Conservation (phyloP, 129 eudicot genomes). For the Escallonia rubra region DNA sequence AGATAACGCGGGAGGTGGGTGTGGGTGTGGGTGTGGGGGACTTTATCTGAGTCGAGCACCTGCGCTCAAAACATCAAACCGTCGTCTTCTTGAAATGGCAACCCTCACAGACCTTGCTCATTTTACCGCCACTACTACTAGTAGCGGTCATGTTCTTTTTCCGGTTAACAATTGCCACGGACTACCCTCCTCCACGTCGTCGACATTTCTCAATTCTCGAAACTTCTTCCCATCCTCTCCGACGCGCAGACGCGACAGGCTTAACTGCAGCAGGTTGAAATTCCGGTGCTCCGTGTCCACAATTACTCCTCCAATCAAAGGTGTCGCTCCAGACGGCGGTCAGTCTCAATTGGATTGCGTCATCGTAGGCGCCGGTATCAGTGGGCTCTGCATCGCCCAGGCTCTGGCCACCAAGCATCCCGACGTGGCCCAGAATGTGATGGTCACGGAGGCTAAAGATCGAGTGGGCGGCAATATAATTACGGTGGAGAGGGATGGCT, state of each 20-base stretch:
- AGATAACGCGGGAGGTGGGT: too few relatives aligned
- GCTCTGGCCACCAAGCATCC: slow-evolving; percentile 59
- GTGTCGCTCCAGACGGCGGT: slow-evolving; percentile 12
- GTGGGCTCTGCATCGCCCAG: slow-evolving; percentile 83
- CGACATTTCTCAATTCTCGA: neutral
- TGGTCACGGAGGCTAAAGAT: slow-evolving; percentile 79
- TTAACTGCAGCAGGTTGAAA: neutral
- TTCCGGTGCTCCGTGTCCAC: slow-evolving; percentile 28
- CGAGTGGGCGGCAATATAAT: slow-evolving; percentile 84
- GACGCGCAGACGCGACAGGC: neutral
- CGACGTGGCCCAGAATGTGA: slow-evolving; percentile 26
- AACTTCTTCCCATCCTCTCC: neutral
- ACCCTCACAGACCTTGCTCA: slow-evolving; percentile 19
- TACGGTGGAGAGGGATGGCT: slow-evolving; percentile 74
- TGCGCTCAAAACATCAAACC: too few relatives aligned
- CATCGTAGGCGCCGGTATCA: slow-evolving; percentile 77
- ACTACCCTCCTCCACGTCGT: neutral
- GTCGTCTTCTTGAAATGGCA: slow-evolving; percentile 10
- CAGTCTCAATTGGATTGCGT: slow-evolving; percentile 57
- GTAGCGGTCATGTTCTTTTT: slow-evolving; percentile 13
- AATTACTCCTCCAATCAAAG: slow-evolving; percentile 17
- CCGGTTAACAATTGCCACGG: slow-evolving; percentile 10
- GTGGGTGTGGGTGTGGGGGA: too few relatives aligned
- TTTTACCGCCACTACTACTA: neutral
- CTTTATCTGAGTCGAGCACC: too few relatives aligned